Percentiles rank a stretch among this genome's conserved stretches.
These are phyloP conservation scores for Coccinonectria pachysandricola DNA, from an alignment of 2,329 filamentous ascomycete genomes.

Conservation along the genomic window DNA sequence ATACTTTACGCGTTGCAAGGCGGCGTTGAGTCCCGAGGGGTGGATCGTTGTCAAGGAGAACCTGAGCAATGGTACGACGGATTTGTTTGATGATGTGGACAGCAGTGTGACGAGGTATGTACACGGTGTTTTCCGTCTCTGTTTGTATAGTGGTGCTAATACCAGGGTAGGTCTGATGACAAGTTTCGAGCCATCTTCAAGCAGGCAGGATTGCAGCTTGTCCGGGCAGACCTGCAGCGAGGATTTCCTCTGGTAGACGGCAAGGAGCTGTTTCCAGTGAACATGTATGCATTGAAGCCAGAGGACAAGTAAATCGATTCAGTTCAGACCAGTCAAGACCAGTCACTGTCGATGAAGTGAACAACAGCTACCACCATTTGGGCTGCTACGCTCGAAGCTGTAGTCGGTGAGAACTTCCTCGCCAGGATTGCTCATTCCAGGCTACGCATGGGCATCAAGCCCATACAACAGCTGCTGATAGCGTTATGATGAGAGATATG, in stretches of 20 bases:
- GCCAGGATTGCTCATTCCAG: too few species aligned
- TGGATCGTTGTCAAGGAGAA: slow-evolving; percentile 54
- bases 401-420: too few species aligned
- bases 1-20: slow-evolving; percentile 54
- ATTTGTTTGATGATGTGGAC: slow-evolving; percentile 67
- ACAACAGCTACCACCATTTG: too few species aligned
- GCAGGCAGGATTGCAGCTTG: slow-evolving; percentile 55
- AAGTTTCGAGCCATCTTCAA: slow-evolving; percentile 63
- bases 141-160: too few species aligned
- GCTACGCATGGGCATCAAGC: too few species aligned
- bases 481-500: too few species aligned
- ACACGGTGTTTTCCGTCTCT: too few species aligned
- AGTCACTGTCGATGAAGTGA: too few species aligned
- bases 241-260: slow-evolving; percentile 51
- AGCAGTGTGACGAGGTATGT: slow-evolving; percentile 61
- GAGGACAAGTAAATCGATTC: too few species aligned
- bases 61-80: slow-evolving; percentile 42
- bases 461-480: too few species aligned
- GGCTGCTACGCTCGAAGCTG: too few species aligned
- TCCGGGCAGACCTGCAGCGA: slow-evolving; percentile 59
- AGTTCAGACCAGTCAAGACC: too few species aligned
- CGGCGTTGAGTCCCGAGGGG: slow-evolving; percentile 20
- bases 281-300: slow-evolving; percentile 64
- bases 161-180: slow-evolving; percentile 35
- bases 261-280: slow-evolving; percentile 53